Conservation (phyloP, 192 early-diverging fungal genomes). For the Phlyctochytrium arcticum region DNA sequence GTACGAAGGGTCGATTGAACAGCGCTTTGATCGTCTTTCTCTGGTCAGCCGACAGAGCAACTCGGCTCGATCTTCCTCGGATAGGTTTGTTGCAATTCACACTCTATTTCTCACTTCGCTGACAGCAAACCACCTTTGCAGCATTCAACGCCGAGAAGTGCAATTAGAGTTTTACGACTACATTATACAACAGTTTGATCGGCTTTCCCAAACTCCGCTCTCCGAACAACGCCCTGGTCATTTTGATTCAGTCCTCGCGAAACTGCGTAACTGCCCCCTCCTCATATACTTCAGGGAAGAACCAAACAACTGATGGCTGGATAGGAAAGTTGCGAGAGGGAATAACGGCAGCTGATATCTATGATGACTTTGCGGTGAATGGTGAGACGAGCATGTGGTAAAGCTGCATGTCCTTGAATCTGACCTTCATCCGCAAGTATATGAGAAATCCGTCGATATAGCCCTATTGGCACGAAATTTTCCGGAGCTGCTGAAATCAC, state of each 20-base stretch:
- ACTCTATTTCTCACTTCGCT: too few species aligned
- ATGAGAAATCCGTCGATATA: conserved; percentile 31
- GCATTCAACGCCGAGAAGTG: conserved; percentile 3
- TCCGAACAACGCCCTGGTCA: neutral
- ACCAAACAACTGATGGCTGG: neutral
- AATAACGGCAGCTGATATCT: conserved; percentile 3
- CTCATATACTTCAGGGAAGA: too few species aligned
- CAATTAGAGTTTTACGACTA: conserved; percentile 12
- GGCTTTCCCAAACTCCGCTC: neutral
- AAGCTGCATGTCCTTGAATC: neutral
- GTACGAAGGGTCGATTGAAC: conserved; percentile 3
- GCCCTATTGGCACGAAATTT: conserved; percentile 29
- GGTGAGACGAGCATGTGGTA: neutral
- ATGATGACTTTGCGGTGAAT: conserved; percentile 28
- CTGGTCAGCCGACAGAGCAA: conserved; percentile 3
- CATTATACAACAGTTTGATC: conserved; percentile 2
- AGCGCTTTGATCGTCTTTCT: conserved; percentile 10
- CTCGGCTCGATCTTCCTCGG: too few species aligned
- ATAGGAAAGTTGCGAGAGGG: conserved; percentile 41
- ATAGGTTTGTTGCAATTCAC: too few species aligned
- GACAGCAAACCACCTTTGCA: too few species aligned
- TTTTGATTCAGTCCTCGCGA: conserved; percentile 17
- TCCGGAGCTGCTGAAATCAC: conserved; percentile 36
- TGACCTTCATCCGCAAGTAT: conserved; percentile 6
- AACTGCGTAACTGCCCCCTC: conserved; percentile 22